Base-by-base conservation (phyloP, 2,329 filamentous ascomycete species). In the Geoglossum cookeanum region DNA sequence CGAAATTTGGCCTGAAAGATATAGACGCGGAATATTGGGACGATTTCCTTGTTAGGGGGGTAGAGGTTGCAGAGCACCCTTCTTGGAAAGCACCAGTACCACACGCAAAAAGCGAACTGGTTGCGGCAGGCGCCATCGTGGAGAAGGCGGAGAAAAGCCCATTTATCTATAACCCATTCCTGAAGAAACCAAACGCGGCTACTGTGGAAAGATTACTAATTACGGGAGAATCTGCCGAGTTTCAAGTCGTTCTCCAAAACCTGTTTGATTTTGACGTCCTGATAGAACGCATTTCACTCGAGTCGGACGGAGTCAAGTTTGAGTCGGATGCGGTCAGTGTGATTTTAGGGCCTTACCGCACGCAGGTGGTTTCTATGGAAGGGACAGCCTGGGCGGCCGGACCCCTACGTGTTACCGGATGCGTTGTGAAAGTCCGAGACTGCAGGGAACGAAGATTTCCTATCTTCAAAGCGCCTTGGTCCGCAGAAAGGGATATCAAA, bases 131-230 rank as follows among this genome's bases (percentile, higher is more conserved):
- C 9, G 66, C 67, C 6, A 65, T 64, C 7, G 66, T 67, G 47
- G 67, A 72, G 45, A 70, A 70, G 56, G 65, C 69, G 58, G 64
- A 71, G 57, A 71, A 76, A 61, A 88, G 92, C 60, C 92, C 92
- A 0, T 95, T 98, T 63, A 86, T 98, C 58, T 94, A 97, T 67
- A 96, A 96, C 65, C 88, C 92, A 0, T 97, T 96, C 65, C 71
- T 89, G 22, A 88, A 89, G 68, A 76, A 71, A 57, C 66, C 83
- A 55, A 76, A 77, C 29, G 73, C 72, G 17, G 71, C 68, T 29
- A 73, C 75, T 1, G 73, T 78, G 11, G 81, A 89, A 59, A 77
- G 77, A 58, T 78, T 88, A 0, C 74, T 96, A 33, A 86, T 97
- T 22, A 82, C 87, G 3, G 83, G 82, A 15, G 90, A 97, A 68